Conservation (phyloP, 2,329 filamentous ascomycete genomes). For the Fonsecaea monophora region DNA sequence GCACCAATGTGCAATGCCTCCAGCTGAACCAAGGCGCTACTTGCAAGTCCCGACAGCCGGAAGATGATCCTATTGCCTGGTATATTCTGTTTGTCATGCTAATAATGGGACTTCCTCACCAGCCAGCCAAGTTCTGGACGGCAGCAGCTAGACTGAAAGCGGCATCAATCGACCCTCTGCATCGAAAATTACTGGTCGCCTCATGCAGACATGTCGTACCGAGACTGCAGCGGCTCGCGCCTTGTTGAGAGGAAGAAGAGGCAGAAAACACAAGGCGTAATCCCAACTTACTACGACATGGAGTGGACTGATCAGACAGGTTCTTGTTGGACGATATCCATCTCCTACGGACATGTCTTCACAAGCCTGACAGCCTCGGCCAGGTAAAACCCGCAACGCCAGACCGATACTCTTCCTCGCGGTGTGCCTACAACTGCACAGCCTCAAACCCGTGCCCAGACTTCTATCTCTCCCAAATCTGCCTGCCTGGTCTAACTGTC, state of each 20-base stretch:
- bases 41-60: neutral
- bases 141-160: neutral
- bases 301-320: neutral
- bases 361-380: neutral
- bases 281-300: neutral
- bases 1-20: neutral
- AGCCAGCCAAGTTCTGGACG: neutral
- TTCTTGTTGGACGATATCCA: neutral
- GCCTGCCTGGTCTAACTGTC: neutral
- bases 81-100: neutral
- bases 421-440: neutral
- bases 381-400: neutral
- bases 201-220: neutral
- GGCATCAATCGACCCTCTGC: neutral
- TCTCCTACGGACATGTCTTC: neutral
- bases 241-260: neutral
- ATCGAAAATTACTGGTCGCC: neutral
- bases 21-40: neutral
- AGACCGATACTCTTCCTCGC: neutral
- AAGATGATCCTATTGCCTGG: neutral
- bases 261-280: constrained; percentile 2
- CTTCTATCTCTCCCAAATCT: neutral
- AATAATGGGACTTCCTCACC: neutral
- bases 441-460: neutral
- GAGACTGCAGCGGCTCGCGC: neutral